Conservation (phyloP, 495 filamentous ascomycete genomes). For the Oleoguttula mirabilis region DNA sequence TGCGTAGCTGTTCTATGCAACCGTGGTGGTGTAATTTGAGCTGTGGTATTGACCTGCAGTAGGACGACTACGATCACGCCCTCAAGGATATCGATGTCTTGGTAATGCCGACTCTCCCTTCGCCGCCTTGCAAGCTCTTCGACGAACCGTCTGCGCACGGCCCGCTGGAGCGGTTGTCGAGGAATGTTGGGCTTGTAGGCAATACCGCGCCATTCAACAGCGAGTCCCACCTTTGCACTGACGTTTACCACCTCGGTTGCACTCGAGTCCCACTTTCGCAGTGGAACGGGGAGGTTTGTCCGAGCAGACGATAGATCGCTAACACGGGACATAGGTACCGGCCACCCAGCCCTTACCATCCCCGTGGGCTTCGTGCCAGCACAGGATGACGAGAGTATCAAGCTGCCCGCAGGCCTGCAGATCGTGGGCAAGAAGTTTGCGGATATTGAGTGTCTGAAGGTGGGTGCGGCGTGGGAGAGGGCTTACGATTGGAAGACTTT, state of each 20-base stretch:
- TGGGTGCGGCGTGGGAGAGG: slow-evolving; percentile 41
- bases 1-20: no score
- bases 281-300: no score
- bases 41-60: no score
- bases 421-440: slow-evolving; percentile 42
- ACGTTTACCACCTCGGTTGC: no score
- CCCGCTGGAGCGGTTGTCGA: slow-evolving; percentile 19
- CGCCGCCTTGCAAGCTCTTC: slow-evolving; percentile 10
- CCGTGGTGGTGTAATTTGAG: no score
- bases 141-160: slow-evolving; percentile 9
- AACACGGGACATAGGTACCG: slow-evolving; percentile 31
- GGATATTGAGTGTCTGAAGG: slow-evolving; percentile 39
- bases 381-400: slow-evolving; percentile 22
- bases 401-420: slow-evolving; percentile 46
- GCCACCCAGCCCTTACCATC: slow-evolving; percentile 46
- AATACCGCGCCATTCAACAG: slow-evolving; percentile 48
- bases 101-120: slow-evolving; percentile 31
- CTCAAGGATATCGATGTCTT: slow-evolving; percentile 35
- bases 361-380: slow-evolving; percentile 41
- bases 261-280: no score
- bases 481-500: slow-evolving; percentile 37
- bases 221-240: no score
- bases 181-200: slow-evolving; percentile 32
- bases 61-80: slow-evolving; percentile 35
- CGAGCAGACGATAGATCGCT: no score